Percentiles rank a stretch among this genome's conserved stretches.
Conservation (phyloP, 2,329 filamentous ascomycete species). For the Penicillium vulpinum region DNA sequence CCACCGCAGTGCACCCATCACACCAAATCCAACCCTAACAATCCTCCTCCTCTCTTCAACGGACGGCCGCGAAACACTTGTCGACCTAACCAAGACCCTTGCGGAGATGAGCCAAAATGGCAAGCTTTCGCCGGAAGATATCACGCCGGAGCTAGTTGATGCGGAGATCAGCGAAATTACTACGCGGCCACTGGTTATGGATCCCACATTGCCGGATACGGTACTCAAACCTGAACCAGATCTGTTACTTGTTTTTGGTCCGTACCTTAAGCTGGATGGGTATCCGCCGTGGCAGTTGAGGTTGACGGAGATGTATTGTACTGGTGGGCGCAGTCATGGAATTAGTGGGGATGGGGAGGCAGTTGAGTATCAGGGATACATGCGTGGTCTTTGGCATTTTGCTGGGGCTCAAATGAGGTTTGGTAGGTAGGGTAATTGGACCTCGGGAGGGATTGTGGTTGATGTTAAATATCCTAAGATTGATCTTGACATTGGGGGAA, state of each 20-base stretch:
- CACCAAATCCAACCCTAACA: slow-evolving; percentile 45
- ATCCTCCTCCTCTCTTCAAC: slow-evolving; percentile 81
- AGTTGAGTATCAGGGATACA: slow-evolving; percentile 92
- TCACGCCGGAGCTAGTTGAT: slow-evolving; percentile 82
- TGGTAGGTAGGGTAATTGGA: slow-evolving; percentile 53
- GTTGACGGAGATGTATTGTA: slow-evolving; percentile 86
- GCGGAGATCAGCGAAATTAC: slow-evolving; percentile 72
- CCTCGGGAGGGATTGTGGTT: background rate
- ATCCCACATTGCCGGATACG: slow-evolving; percentile 4
- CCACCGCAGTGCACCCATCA: slow-evolving; percentile 28
- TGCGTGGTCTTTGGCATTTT: slow-evolving; percentile 79
- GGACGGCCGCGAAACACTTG: slow-evolving; percentile 88
- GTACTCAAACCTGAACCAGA: slow-evolving; percentile 83
- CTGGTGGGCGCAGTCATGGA: slow-evolving; percentile 44
- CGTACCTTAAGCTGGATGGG: slow-evolving; percentile 78
- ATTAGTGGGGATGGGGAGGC: slow-evolving; percentile 41
- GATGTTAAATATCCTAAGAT: background rate
- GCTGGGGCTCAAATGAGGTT: slow-evolving; percentile 86
- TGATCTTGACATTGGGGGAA: background rate
- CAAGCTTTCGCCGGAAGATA: slow-evolving; percentile 78
- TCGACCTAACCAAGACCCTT: slow-evolving; percentile 91
- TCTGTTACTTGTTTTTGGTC: slow-evolving; percentile 81
- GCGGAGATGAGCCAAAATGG: slow-evolving; percentile 91
- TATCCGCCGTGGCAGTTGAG: slow-evolving; percentile 97
- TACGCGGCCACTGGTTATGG: slow-evolving; percentile 29